phyloP scores from a whole-genome alignment of 1,284 basidiomycete genomes.

The Pulveroboletus sp. region DNA sequence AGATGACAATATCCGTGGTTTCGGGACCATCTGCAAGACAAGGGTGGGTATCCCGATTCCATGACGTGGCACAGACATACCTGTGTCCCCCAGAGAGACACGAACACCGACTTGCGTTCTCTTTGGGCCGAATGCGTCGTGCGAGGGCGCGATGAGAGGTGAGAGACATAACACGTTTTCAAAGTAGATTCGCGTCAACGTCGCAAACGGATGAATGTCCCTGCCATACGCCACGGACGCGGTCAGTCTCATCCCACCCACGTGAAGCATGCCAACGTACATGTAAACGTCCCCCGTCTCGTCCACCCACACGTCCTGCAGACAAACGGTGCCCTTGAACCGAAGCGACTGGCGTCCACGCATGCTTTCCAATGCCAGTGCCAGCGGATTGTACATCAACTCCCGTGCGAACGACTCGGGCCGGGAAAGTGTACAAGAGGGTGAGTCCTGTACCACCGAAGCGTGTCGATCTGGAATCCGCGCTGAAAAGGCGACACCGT shows the following conservation, averaged over 20 bases:
- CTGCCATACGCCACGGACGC: constrained; percentile 33
- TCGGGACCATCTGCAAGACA: constrained; percentile 50
- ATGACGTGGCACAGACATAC: constrained; percentile 36
- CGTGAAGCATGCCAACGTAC: constrained; percentile 40
- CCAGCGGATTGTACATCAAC: constrained; percentile 64
- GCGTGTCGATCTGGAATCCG: constrained; percentile 18
- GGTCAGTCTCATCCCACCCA: not conserved
- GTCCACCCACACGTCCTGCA: constrained; percentile 59
- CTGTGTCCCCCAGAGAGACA: constrained; percentile 64
- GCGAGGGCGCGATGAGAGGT: constrained; percentile 35
- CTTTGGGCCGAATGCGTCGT: constrained; percentile 3
- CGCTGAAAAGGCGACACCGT: constrained; percentile 66
- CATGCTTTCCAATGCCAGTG: constrained; percentile 75
- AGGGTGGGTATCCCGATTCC: not conserved
- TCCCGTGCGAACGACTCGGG: constrained; percentile 31
- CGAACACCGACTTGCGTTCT: constrained; percentile 53
- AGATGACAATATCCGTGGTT: constrained; percentile 66
- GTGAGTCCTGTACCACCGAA: constrained; percentile 38
- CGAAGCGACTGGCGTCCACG: constrained; percentile 65
- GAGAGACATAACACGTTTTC: constrained; percentile 63
- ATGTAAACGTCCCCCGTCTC: constrained; percentile 55
- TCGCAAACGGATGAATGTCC: constrained; percentile 67
- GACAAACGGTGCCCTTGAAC: constrained; percentile 50
- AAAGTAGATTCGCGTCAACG: constrained; percentile 60
- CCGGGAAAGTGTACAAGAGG: constrained; percentile 16